Base-by-base conservation (phyloP, 2,329 filamentous ascomycete genomes). In the Arthrobotrys iridis region DNA sequence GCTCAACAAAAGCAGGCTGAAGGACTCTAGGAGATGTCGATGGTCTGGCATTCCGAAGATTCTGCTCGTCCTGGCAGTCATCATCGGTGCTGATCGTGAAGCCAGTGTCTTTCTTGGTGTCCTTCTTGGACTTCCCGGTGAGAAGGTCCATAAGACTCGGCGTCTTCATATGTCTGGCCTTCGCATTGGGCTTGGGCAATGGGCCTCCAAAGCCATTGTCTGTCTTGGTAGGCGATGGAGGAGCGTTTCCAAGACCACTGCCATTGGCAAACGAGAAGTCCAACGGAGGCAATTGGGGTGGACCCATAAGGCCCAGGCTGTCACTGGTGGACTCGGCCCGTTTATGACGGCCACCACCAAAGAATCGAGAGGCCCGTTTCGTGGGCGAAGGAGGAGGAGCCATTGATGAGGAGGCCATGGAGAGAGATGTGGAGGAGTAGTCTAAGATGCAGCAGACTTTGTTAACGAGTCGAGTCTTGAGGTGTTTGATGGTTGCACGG, bases 51-150 rank as follows among this genome's bases (percentile, higher is more conserved):
- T 20, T 33, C 11, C 43, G 10, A 22, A 22, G 8, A 30, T 50
- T 40, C 11, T 40, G 41, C 1, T 70, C 55, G 24, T 67, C 62
- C 15, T 20, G 26, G 45, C 45, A 74, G 26, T 66, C 60, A 8
- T 60, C 60, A 41, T 74, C 68, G n/a, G 68, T 48, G 22, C 48
- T 74, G 28, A 74, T 74, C 10, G 62, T 74, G 70, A 74, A 74
- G 6, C 45, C 60, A 22, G 59, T 3, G 24, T 74, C 62, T 26
- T 55, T 66, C 68, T 67, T 74, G 11, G 13, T 5, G 6, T 64
- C 66, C n/a, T 63, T 64, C 48, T 71, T 71, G 2, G 45, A 40
- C 46, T 74, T 74, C 5, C 62, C 62, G 15, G 41, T 55, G 13
- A 74, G 46, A n/a, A 74, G 30, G 15, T 74, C 46, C 20, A 74